Evolutionary conservation across 2,329 filamentous ascomycete genomes (phyloP).

Genomic region (Aspergillus sojae): DNA sequence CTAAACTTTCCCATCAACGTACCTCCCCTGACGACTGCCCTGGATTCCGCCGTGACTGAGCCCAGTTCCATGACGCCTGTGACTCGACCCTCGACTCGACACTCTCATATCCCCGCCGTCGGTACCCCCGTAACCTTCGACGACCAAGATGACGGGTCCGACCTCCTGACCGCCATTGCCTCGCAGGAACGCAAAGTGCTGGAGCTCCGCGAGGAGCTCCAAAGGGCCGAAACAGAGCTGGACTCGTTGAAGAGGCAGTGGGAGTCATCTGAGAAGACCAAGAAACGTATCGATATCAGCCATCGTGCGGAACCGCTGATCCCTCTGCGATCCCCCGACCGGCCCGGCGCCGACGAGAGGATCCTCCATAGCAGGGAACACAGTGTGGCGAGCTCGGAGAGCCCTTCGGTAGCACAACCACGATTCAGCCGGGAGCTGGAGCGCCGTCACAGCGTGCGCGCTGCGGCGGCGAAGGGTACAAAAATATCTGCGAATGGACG

Average conservation of each 20-base stretch:
- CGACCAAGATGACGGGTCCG: conserved; percentile 55
- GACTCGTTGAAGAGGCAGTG: conserved; percentile 79
- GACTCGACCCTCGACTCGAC: conserved; percentile 35
- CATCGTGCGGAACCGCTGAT: conserved; percentile 62
- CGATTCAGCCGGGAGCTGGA: conserved; percentile 65
- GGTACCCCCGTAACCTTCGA: conserved; percentile 33
- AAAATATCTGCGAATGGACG: conserved; percentile 48
- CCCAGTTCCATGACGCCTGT: conserved; percentile 37
- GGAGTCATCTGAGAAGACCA: conserved; percentile 73
- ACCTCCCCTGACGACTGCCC: conserved; percentile 25
- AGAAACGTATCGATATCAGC: conserved; percentile 70
- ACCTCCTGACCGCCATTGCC: conserved; percentile 86
- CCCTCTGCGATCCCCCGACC: conserved; percentile 50
- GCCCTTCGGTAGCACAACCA: conserved; percentile 32
- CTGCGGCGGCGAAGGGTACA: conserved; percentile 38
- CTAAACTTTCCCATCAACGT: conserved; percentile 51
- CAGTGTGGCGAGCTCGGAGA: conserved; percentile 30
- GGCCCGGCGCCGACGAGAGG: conserved; percentile 14
- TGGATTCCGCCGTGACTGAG: conserved; percentile 30
- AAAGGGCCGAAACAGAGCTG: conserved; percentile 77
- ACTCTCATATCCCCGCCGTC: conserved; percentile 32
- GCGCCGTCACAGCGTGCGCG: conserved; percentile 69
- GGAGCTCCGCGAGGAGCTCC: conserved; percentile 88
- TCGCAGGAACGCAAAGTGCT: conserved; percentile 88
- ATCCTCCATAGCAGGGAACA: conserved; percentile 28